A percentile compares a stretch with the other conserved stretches of the same genome.
phyloP scores from a whole-genome alignment of 2,329 filamentous ascomycete genomes.

The Zalaria obscura region DNA sequence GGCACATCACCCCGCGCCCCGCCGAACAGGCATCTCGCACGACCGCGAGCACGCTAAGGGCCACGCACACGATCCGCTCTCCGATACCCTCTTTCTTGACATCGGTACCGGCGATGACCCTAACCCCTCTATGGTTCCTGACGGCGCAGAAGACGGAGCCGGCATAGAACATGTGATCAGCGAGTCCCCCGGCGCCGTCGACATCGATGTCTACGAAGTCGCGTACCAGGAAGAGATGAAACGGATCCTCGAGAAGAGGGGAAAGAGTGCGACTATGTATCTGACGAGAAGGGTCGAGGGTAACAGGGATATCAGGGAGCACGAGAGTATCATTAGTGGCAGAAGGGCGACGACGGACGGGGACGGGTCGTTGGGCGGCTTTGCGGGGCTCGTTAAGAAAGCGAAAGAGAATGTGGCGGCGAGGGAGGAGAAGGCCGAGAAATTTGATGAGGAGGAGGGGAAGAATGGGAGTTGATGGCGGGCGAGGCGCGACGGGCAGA shows the following conservation, averaged over 20 bases:
- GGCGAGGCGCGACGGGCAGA: too few species aligned
- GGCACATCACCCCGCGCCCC: neutral
- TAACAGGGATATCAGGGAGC: conserved; percentile 20
- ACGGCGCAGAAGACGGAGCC: conserved; percentile 17
- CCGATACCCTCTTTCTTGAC: conserved; percentile 56
- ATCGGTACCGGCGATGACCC: conserved; percentile 51
- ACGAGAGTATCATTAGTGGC: conserved; percentile 12
- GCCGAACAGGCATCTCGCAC: neutral
- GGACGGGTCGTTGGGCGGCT: conserved; percentile 7
- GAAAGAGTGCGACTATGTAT: conserved; percentile 42
- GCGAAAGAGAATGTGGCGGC: neutral
- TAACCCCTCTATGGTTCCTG: conserved; percentile 20
- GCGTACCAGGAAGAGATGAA: conserved; percentile 76
- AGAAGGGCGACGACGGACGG: neutral
- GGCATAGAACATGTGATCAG: conserved; percentile 44
- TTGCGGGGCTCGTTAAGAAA: conserved; percentile 19
- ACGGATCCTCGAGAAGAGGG: conserved; percentile 44
- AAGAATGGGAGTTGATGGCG: neutral
- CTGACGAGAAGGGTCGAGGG: conserved; percentile 35
- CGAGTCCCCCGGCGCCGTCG: conserved; percentile 71
- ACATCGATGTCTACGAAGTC: conserved; percentile 77
- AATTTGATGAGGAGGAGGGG: neutral
- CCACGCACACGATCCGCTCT: conserved; percentile 49
- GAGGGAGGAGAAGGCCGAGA: neutral
- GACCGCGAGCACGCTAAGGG: conserved; percentile 31